Evolutionary conservation across 768 basidiomycete species (phyloP).

Genomic region (Cystobasidium onofrii): DNA sequence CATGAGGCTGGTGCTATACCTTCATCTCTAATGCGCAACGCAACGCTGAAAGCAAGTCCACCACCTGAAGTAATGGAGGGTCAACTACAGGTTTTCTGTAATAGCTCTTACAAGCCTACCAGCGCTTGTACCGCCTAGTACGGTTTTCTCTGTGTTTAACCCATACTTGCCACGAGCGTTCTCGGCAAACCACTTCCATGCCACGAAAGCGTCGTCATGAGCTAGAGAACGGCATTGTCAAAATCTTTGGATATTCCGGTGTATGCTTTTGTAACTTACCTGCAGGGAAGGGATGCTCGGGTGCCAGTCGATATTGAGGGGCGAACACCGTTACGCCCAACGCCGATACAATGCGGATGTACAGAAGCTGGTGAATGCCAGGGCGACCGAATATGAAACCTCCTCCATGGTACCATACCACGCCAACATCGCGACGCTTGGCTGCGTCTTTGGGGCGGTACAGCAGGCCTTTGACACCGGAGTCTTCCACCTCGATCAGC

Average conservation of each 20-base stretch:
- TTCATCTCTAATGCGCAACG: background rate
- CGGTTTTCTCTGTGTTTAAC: background rate
- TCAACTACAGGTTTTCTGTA: background rate
- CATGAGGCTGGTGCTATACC: background rate
- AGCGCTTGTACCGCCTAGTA: background rate
- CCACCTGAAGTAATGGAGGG: background rate
- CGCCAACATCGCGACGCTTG: background rate
- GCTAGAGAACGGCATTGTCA: background rate
- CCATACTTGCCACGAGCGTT: background rate
- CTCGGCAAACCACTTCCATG: background rate
- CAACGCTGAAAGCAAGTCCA: background rate
- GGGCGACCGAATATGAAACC: slow-evolving; percentile 5
- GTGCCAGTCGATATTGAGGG: slow-evolving; percentile 1
- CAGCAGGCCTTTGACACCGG: background rate
- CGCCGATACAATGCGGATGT: background rate
- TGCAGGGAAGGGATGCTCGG: slow-evolving; percentile 1
- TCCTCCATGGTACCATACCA: background rate
- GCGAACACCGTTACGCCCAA: slow-evolving; percentile 1
- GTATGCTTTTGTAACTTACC: background rate
- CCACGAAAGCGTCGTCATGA: background rate
- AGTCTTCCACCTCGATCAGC: background rate
- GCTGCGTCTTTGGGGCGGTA: background rate
- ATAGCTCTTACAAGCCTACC: background rate
- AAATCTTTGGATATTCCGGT: background rate
- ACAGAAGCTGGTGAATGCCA: background rate